These are phyloP conservation scores for Suillus tomentosus DNA, from an alignment of 768 basidiomycete species.

Conservation along the genomic window DNA sequence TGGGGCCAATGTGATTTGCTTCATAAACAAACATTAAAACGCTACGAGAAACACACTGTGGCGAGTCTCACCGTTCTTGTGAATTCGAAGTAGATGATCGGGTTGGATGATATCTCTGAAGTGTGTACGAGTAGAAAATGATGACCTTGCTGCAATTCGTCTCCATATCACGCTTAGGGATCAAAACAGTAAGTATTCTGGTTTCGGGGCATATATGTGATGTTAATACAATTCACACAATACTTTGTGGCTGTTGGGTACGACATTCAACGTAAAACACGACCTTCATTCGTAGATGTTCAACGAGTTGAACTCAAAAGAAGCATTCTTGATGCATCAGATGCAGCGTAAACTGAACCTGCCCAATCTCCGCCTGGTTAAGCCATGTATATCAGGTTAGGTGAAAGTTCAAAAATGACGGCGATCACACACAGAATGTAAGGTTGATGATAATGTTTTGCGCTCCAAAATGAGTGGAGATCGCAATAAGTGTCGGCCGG, in stretches of 20 bases:
- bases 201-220: not conserved
- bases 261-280: not conserved
- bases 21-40: not conserved
- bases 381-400: not conserved
- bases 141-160: not conserved
- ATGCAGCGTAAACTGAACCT: conserved; percentile 22
- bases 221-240: not conserved
- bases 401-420: conserved; percentile 14
- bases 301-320: conserved; percentile 42
- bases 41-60: not conserved
- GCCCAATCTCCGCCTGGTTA: conserved; percentile 34
- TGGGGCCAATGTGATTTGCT: not conserved
- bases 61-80: not conserved
- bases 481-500: no score
- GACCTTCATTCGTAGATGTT: conserved; percentile 34
- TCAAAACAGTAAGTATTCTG: not conserved
- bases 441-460: no score
- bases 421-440: conserved; percentile 24
- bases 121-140: not conserved
- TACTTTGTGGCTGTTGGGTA: no score
- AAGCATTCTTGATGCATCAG: conserved; percentile 35
- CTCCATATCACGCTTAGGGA: not conserved
- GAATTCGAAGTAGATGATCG: not conserved
- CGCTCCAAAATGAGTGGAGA: no score
- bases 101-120: not conserved